These are phyloP conservation scores for Sclerotinia spermophila DNA, from an alignment of 2,329 filamentous ascomycete species.

Conservation along the genomic window DNA sequence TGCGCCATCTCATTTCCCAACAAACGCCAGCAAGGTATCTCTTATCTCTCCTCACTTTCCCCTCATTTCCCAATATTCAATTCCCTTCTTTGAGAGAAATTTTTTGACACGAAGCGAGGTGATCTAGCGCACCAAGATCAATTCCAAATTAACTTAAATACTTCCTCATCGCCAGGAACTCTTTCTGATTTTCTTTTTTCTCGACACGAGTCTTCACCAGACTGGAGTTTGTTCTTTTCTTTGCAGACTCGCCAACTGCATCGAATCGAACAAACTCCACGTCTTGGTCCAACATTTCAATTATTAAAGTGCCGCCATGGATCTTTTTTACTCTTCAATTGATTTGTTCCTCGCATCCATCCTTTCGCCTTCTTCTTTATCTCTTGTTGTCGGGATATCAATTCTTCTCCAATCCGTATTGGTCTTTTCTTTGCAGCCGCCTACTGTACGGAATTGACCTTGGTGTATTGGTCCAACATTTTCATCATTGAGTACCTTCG, in stretches of 20 bases:
- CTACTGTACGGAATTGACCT: background rate
- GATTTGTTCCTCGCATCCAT: background rate
- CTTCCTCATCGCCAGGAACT: too few relatives aligned
- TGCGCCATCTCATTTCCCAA: background rate
- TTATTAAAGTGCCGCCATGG: background rate
- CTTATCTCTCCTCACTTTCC: background rate
- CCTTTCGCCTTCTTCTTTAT: background rate
- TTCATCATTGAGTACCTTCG: background rate
- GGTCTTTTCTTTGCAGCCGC: background rate
- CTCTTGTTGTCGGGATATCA: background rate
- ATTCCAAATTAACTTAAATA: background rate
- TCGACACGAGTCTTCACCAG: background rate
- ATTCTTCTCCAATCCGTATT: background rate
- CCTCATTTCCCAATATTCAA: background rate
- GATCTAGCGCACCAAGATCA: background rate
- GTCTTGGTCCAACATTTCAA: background rate
- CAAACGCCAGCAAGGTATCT: background rate
- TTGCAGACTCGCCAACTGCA: background rate
- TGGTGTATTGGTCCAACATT: background rate
- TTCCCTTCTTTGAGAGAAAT: background rate
- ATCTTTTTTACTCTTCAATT: background rate
- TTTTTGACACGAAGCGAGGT: background rate
- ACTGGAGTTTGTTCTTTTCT: background rate
- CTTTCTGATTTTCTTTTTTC: background rate
- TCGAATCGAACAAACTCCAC: background rate